Evolutionary conservation across 805 yeast genomes (phyloP).

Genomic region (Zygotorulaspora sp.): DNA sequence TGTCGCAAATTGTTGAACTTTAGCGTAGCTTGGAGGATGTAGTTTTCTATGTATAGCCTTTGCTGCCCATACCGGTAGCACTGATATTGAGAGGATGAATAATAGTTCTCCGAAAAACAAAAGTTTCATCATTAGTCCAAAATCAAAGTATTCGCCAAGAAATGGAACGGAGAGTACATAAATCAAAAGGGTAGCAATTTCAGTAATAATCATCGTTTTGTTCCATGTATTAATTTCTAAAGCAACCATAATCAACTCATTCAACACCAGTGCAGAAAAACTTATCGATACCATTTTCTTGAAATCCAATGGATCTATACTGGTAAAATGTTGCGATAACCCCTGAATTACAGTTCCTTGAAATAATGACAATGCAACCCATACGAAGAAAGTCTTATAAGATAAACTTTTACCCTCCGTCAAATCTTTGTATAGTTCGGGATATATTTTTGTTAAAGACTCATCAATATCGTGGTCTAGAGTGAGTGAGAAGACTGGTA

Average conservation of each 20-base stretch:
- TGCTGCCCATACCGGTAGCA: slow-evolving; percentile 86
- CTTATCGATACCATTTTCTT: slow-evolving; percentile 79
- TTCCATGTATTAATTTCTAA: slow-evolving; percentile 92
- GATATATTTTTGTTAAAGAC: slow-evolving; percentile 81
- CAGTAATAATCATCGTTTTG: slow-evolving; percentile 65
- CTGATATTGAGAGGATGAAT: slow-evolving; percentile 60
- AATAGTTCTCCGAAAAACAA: slow-evolving; percentile 65
- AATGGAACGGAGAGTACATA: slow-evolving; percentile 79
- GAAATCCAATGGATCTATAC: slow-evolving; percentile 52
- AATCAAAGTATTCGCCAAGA: slow-evolving; percentile 79
- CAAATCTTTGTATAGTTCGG: slow-evolving; percentile 90
- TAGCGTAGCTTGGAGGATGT: slow-evolving; percentile 94
- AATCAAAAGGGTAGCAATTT: slow-evolving; percentile 60
- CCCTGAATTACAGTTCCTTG: slow-evolving; percentile 88
- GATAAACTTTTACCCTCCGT: slow-evolving; percentile 84
- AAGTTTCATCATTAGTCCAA: slow-evolving; percentile 53
- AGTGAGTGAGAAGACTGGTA: slow-evolving; percentile 92
- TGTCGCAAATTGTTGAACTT: slow-evolving; percentile 67
- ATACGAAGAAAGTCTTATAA: slow-evolving; percentile 79
- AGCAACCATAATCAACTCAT: slow-evolving; percentile 91
- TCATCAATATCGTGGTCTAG: slow-evolving; percentile 89
- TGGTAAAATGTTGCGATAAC: slow-evolving; percentile 70
- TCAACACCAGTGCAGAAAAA: slow-evolving; percentile 71
- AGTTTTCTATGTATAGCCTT: slow-evolving; percentile 69
- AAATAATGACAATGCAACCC: slow-evolving; percentile 85